Evolutionary conservation across 495 filamentous ascomycete species (phyloP).

Genomic region (Paragyromitra xinjiangensis): DNA sequence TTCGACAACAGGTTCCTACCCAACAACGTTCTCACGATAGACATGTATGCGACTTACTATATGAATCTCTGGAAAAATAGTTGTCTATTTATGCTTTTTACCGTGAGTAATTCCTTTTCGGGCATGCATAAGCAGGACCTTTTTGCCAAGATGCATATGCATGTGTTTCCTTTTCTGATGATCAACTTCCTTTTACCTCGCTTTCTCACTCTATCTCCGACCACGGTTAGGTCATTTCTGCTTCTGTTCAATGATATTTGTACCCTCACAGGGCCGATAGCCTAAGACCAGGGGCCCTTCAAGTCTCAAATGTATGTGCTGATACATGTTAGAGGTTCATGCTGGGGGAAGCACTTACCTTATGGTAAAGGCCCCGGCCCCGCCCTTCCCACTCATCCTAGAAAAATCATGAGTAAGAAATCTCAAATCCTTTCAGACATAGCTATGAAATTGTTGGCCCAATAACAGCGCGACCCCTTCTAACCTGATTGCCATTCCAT

Average conservation of each 20-base stretch:
- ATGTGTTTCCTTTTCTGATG: slow-evolving; percentile 25
- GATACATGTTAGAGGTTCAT: neutral
- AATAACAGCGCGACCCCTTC: neutral
- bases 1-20: neutral
- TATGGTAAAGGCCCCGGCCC: neutral
- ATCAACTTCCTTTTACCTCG: slow-evolving; percentile 3
- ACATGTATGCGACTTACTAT: neutral
- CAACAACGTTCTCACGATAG: neutral
- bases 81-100: slow-evolving; percentile 21
- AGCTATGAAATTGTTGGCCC: neutral
- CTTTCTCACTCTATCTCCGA: slow-evolving; percentile 5
- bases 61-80: neutral
- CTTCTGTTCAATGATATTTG: neutral
- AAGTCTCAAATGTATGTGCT: slow-evolving; percentile 1
- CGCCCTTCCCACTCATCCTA: neutral
- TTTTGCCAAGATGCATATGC: slow-evolving; percentile 31
- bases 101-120: slow-evolving; percentile 12
- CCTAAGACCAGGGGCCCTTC: neutral
- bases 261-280: neutral
- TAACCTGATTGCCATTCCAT: neutral
- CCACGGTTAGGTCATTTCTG: neutral
- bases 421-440: neutral
- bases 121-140: slow-evolving; percentile 27
- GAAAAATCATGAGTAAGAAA: neutral
- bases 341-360: neutral